phyloP scores from a whole-genome alignment of 2,329 filamentous ascomycete genomes.

The Aspergillus pseudoviridinutans region DNA sequence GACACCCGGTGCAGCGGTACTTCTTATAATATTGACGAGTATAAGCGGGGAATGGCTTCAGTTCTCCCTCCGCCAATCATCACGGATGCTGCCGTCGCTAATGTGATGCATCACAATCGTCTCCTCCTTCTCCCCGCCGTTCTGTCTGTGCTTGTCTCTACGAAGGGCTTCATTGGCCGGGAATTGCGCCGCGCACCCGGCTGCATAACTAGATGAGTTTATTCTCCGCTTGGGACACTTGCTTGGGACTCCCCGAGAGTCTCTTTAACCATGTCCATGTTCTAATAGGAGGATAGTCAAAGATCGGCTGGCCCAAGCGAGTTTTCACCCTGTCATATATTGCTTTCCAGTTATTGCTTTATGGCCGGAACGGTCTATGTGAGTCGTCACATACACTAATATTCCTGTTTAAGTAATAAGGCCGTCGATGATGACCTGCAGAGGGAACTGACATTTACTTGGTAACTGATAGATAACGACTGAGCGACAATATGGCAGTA shows the following conservation, averaged over 20 bases:
- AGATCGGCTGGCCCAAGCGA: neutral
- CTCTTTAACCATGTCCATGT: neutral
- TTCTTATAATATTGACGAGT: neutral
- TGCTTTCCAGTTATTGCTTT: neutral
- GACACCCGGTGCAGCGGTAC: neutral
- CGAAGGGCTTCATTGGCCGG: neutral
- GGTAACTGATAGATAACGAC: no score
- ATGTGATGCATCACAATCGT: neutral
- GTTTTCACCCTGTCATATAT: neutral
- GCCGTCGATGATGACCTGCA: no score
- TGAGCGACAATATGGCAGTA: neutral
- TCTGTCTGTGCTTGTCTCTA: neutral
- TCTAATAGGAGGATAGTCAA: neutral
- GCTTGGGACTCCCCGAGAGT: neutral
- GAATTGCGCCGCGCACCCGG: neutral
- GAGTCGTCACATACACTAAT: neutral
- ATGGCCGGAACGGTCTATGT: neutral
- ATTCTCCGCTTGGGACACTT: neutral
- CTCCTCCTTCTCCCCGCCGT: neutral
- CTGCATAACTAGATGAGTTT: neutral
- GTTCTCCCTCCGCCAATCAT: neutral
- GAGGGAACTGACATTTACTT: no score
- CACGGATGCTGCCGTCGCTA: neutral
- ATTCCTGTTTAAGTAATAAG: no score
- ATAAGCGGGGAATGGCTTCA: neutral